phyloP scores from a whole-genome alignment of 2,329 filamentous ascomycete genomes.

The Penicillium sumatraense region DNA sequence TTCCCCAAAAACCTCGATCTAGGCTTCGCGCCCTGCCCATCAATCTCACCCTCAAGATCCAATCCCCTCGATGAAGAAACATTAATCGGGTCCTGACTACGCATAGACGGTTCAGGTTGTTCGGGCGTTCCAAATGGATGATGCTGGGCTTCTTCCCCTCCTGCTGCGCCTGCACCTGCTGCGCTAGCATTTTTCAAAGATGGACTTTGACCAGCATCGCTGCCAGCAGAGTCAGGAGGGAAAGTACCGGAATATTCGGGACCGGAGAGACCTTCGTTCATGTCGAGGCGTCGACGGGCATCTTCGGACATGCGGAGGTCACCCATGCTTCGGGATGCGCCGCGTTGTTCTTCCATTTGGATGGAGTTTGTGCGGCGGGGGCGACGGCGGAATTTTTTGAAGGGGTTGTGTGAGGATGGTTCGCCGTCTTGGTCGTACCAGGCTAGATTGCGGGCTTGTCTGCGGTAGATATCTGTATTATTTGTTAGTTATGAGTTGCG shows the following conservation, averaged over 20 bases:
- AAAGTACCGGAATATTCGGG: slow-evolving; percentile 32
- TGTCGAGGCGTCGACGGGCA: slow-evolving; percentile 26
- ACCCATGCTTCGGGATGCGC: slow-evolving; percentile 26
- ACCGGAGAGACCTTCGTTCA: slow-evolving; percentile 28
- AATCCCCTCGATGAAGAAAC: slow-evolving; percentile 22
- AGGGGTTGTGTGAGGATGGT: slow-evolving; percentile 44
- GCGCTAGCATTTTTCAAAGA: neutral
- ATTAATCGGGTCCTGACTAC: slow-evolving; percentile 38
- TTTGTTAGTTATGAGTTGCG: neutral
- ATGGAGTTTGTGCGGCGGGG: slow-evolving; percentile 33
- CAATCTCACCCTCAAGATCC: slow-evolving; percentile 15
- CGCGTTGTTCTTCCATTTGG: slow-evolving; percentile 36
- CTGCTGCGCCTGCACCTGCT: neutral
- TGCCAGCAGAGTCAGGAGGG: slow-evolving; percentile 29
- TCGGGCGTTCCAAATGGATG: neutral
- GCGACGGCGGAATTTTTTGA: slow-evolving; percentile 43
- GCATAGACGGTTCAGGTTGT: slow-evolving; percentile 28
- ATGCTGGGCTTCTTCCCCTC: neutral
- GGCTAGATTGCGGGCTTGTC: slow-evolving; percentile 42
- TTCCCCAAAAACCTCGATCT: slow-evolving; percentile 31
- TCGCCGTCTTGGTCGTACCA: slow-evolving; percentile 49
- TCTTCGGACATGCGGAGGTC: slow-evolving; percentile 30
- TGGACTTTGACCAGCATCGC: slow-evolving; percentile 16
- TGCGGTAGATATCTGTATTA: slow-evolving; percentile 43
- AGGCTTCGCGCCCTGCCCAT: slow-evolving; percentile 14